Evolutionary conservation across 73 alveolate genomes (phyloP), one percentile per base, ranked within the genome.

Genomic region (Blepharisma japonicum): DNA sequence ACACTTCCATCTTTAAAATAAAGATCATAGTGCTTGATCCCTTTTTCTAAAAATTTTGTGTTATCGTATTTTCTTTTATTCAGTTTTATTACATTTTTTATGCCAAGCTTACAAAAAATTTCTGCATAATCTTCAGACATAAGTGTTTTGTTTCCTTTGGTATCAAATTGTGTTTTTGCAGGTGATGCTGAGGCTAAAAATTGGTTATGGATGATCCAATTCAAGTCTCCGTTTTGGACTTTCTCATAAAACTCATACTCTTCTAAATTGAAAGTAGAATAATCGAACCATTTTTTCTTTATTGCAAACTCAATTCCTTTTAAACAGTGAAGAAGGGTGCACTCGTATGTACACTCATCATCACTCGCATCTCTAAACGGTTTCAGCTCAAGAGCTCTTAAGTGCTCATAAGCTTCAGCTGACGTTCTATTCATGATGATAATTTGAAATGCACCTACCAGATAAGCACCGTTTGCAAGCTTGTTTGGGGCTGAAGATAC

Each of bases 41-140:
- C 95, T 23, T 84, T 83, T 56, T 81, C 77, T 48, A 66, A 54
- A 55, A 89, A 89, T 61, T 68, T 81, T 32, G 6, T 39, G 45
- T 32, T 72, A 55, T 88, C 94, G 50, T 89, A 89, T 66, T 70
- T 85, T 18, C 83, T 86, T 47, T 92, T 89, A 68, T 92, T 92
- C 27, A 92, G 84, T 79, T 96, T 70, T 68, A 92, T 87, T 32
- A 92, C 94, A 48, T 61, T 56, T 23, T 71, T 68, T 53, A 89
- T 89, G 7, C 85, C 87, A 79, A 81, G 47, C 71, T 91, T 86
- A 56, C 87, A 78, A 78, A 92, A 92, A 11, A 91, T 80, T 5
- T 91, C 90, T 25, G 49, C 90, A 72, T 92, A 89, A 77, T 89
- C 94, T 71, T 89, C 95, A n/a, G 96, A 89, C 20, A 93, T 86